Conservation (phyloP, 2,329 filamentous ascomycete species). For the Verticillium nubilum region DNA sequence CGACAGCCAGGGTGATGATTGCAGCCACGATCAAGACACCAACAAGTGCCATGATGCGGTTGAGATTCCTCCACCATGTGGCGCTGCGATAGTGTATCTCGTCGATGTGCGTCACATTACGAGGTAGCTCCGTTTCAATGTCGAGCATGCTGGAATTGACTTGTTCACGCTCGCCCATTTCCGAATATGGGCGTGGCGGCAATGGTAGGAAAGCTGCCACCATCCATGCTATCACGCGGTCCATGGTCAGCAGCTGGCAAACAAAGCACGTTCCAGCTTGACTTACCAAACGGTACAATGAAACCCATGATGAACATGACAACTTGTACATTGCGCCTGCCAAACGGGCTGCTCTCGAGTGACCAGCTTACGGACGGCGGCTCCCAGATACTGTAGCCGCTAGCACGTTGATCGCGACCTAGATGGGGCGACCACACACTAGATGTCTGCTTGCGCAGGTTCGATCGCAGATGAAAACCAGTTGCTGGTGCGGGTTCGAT, state of each 20-base stretch:
- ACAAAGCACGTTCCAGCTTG: slow-evolving; percentile 1
- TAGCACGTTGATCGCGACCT: slow-evolving; percentile 54
- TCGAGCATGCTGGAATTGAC: slow-evolving; percentile 34
- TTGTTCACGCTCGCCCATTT: slow-evolving; percentile 42
- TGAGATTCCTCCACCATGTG: slow-evolving; percentile 55
- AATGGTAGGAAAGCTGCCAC: slow-evolving; percentile 70
- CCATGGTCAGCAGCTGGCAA: not conserved
- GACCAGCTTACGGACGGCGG: slow-evolving; percentile 66
- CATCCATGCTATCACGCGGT: slow-evolving; percentile 61
- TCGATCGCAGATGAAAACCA: slow-evolving; percentile 20
- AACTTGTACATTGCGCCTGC: slow-evolving; percentile 68
- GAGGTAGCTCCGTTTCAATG: slow-evolving; percentile 18
- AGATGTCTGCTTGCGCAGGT: slow-evolving; percentile 44
- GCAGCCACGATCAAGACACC: slow-evolving; percentile 50
- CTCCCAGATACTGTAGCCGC: slow-evolving; percentile 61
- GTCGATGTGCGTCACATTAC: slow-evolving; percentile 28
- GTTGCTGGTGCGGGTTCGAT: slow-evolving; percentile 26
- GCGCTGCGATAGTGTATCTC: slow-evolving; percentile 46
- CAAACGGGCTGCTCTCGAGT: slow-evolving; percentile 53
- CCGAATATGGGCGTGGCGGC: slow-evolving; percentile 48
- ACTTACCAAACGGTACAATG: slow-evolving; percentile 65
- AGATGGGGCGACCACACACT: slow-evolving; percentile 72
- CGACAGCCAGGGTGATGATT: slow-evolving; percentile 43
- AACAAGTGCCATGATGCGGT: slow-evolving; percentile 52
- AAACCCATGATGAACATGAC: slow-evolving; percentile 73